A percentile compares a stretch with the other conserved stretches of the same genome.
These are phyloP conservation scores for Fomitopsis schrenkii DNA, from an alignment of 1,284 basidiomycete species.

Conservation along the genomic window DNA sequence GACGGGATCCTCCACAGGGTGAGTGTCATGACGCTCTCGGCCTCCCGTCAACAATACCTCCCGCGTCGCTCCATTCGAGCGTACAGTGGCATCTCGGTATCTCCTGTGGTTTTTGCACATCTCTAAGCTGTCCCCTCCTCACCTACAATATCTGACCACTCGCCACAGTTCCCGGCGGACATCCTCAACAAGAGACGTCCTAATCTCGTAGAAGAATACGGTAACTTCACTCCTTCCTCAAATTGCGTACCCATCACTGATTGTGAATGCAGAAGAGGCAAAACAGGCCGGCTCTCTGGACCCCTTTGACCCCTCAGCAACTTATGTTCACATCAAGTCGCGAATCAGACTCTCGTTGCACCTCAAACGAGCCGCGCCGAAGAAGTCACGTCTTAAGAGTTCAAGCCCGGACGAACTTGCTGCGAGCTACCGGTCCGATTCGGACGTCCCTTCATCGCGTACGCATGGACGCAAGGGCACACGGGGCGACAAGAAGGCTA, in stretches of 20 bases:
- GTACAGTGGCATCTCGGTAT: neutral
- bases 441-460: slow-evolving; percentile 9
- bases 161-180: slow-evolving; percentile 18
- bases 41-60: neutral
- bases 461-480: slow-evolving; percentile 11
- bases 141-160: slow-evolving; percentile 4
- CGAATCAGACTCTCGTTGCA: slow-evolving; percentile 36
- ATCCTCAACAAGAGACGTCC: slow-evolving; percentile 34
- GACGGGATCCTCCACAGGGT: slow-evolving; percentile 63
- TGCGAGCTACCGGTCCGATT: slow-evolving; percentile 15
- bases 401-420: slow-evolving; percentile 19
- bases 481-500: slow-evolving; percentile 16
- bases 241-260: slow-evolving; percentile 1
- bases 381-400: neutral
- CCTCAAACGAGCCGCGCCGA: slow-evolving; percentile 1
- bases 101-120: no score
- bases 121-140: no score
- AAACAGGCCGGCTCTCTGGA: slow-evolving; percentile 38
- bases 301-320: slow-evolving; percentile 58
- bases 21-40: slow-evolving; percentile 4
- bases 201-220: slow-evolving; percentile 50
- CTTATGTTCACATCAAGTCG: slow-evolving; percentile 55
- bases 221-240: slow-evolving; percentile 34
- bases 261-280: slow-evolving; percentile 34
- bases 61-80: neutral